Evolutionary conservation across 1,139 yeast genomes (phyloP).

Genomic region (Yarrowia galli): DNA sequence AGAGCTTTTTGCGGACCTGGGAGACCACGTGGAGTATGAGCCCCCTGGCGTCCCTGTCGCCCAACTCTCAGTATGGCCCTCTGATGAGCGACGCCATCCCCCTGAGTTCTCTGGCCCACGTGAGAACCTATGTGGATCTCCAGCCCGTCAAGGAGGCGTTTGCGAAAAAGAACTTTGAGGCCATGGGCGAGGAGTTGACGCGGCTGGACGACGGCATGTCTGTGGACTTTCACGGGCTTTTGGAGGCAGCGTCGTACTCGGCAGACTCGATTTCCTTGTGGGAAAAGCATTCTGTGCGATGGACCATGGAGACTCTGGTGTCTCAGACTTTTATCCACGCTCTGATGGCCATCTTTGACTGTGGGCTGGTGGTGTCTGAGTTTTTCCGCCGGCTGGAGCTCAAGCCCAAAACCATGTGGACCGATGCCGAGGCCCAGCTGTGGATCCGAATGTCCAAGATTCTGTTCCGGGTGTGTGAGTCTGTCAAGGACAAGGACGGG

Average conservation of each 20-base stretch:
- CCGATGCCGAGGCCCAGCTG: conserved; percentile 47
- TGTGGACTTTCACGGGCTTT: conserved; percentile 46
- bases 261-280: conserved; percentile 53
- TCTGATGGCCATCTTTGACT: conserved; percentile 51
- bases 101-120: conserved; percentile 52
- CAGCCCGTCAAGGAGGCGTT: conserved; percentile 49
- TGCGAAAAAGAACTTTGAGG: conserved; percentile 52
- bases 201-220: conserved; percentile 41
- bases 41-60: conserved; percentile 52
- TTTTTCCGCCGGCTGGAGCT: conserved; percentile 48
- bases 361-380: conserved; percentile 52
- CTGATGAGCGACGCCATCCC: conserved; percentile 54
- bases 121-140: conserved; percentile 50
- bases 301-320: conserved; percentile 48
- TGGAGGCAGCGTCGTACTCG: conserved; percentile 53
- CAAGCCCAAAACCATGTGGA: conserved; percentile 43
- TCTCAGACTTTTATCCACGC: conserved; percentile 52
- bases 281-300: conserved; percentile 51
- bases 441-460: conserved; percentile 48
- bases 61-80: conserved; percentile 51
- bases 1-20: conserved; percentile 51
- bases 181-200: conserved; percentile 50
- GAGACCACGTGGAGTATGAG: conserved; percentile 53
- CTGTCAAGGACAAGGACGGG: conserved; percentile 41
- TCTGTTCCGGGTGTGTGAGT: conserved; percentile 47